Percentiles rank a stretch among this genome's conserved stretches.
phyloP scores from a whole-genome alignment of 331 rosid genomes.

The Rhamnella rubrinervis region DNA sequence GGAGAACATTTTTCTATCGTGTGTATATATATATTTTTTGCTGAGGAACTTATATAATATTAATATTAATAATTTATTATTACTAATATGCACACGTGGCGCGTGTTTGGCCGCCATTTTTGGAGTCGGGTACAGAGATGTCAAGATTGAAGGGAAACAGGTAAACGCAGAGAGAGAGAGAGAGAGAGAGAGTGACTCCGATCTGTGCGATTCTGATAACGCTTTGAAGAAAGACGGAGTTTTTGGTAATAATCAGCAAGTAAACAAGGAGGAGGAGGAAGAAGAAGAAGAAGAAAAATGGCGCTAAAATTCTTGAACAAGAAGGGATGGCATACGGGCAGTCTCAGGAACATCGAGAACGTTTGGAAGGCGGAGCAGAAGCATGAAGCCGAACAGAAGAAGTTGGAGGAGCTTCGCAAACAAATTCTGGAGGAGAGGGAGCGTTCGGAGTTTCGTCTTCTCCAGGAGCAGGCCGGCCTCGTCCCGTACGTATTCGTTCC shows the following conservation, averaged over 20 bases:
- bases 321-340: constrained; percentile 99
- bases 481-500: constrained; percentile 60
- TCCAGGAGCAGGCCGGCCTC: constrained; percentile 94
- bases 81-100: too few species aligned
- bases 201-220: too few species aligned
- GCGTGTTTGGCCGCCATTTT: too few species aligned
- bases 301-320: constrained; percentile 91
- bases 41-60: too few species aligned
- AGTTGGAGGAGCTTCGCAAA: constrained; percentile 89
- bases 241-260: not conserved
- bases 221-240: too few species aligned
- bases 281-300: constrained; percentile 32
- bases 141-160: too few species aligned
- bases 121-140: too few species aligned
- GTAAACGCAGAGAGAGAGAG: too few species aligned
- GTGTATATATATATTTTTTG: too few species aligned
- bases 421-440: constrained; percentile 89
- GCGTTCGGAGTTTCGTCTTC: constrained; percentile 82
- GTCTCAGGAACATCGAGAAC: constrained; percentile 85
- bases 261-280: not conserved
- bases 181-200: too few species aligned
- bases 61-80: too few species aligned
- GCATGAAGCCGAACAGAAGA: constrained; percentile 83
- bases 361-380: constrained; percentile 99
- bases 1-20: too few species aligned